Base-by-base conservation (phyloP, 2,329 filamentous ascomycete genomes). In the Beauveria brongniartii region DNA sequence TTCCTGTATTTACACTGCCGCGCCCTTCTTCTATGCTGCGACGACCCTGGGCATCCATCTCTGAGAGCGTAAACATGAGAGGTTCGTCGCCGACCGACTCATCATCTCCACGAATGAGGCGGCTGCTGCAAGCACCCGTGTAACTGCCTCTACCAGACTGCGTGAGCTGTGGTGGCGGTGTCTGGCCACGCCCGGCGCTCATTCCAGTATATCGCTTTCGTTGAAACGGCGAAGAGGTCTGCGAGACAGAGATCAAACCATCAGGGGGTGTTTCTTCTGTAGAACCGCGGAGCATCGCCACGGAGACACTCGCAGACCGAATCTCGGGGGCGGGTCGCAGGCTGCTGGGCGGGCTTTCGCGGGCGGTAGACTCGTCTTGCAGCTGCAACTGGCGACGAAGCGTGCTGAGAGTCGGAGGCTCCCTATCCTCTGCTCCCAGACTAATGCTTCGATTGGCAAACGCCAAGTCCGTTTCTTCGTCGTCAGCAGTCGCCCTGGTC, bases 61-160 rank as follows among this genome's bases (percentile, higher is more conserved):
- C 88, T 41, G 85, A 89, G 78, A 91, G 84, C 64, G 88, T 85
- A 71, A 91, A 91, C 10, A 91, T 78, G 10, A 91, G 72, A 0
- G 85, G 86, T 67, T 91, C 88, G 59, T 89, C 88, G 63, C 88
- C 85, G 26, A 77, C 73, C 6, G 82, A 82, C 56, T 78, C 77
- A 50, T 77, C 75, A 26, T 79, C 77, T n/a, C 70, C 75, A 5
- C 76, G 74, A 5, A 67, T 69, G 20, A 74, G 67, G n/a, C 76
- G 69, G 30, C 70, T 70, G 12, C 69, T 70, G 2, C 75, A 76
- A 26, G 77, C 75, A 24, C 77, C 77, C 1, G 70, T 71, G 63
- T 80, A 77, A 64, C 78, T 81, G 37, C 77, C 78, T 55, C 78
- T 71, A 4, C 74, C 75, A 34, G 77, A 78, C 26, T 77, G 75